Evolutionary conservation across 495 filamentous ascomycete species (phyloP).

Genomic region (Achaetomiella virescens): DNA sequence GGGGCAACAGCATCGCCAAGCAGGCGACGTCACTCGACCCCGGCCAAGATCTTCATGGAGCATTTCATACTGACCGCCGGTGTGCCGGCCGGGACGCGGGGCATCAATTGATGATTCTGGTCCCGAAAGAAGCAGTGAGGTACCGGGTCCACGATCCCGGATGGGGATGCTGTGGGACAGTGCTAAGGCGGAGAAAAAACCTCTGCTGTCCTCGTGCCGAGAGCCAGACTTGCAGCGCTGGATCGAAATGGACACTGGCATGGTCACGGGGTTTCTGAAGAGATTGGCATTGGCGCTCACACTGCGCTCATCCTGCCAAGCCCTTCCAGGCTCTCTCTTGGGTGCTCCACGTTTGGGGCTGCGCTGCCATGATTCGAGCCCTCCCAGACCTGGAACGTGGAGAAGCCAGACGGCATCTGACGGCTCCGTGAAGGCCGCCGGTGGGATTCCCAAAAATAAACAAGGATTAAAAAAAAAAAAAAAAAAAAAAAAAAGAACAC

Average conservation of each 20-base stretch:
- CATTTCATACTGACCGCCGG: slow-evolving; percentile 21
- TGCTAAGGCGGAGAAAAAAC: slow-evolving; percentile 8
- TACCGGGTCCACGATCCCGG: slow-evolving; percentile 7
- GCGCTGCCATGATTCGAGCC: slow-evolving; percentile 8
- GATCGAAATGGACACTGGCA: not conserved
- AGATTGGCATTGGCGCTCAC: slow-evolving; percentile 13
- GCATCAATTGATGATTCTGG: not conserved
- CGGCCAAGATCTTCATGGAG: not conserved
- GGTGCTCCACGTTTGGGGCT: slow-evolving; percentile 8
- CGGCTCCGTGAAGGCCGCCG: not conserved
- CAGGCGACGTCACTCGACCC: not conserved
- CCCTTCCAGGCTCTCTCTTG: slow-evolving; percentile 5
- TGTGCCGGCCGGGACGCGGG: slow-evolving; percentile 11
- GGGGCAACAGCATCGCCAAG: not conserved
- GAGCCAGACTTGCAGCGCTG: slow-evolving; percentile 1
- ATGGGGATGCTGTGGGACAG: not conserved
- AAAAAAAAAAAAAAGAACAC: not conserved
- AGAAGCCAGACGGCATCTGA: not conserved
- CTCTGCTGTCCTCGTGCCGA: slow-evolving; percentile 32
- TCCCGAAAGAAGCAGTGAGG: not conserved
- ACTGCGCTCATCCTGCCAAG: slow-evolving; percentile 20
- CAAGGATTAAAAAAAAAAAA: not conserved
- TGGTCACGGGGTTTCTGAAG: slow-evolving; percentile 21
- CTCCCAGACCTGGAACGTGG: not conserved
- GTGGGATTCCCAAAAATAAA: slow-evolving; percentile 3